Evolutionary conservation across 2,329 filamentous ascomycete species (phyloP), one percentile per base, ranked within the genome.

Genomic region (Thermoascus crustaceus): DNA sequence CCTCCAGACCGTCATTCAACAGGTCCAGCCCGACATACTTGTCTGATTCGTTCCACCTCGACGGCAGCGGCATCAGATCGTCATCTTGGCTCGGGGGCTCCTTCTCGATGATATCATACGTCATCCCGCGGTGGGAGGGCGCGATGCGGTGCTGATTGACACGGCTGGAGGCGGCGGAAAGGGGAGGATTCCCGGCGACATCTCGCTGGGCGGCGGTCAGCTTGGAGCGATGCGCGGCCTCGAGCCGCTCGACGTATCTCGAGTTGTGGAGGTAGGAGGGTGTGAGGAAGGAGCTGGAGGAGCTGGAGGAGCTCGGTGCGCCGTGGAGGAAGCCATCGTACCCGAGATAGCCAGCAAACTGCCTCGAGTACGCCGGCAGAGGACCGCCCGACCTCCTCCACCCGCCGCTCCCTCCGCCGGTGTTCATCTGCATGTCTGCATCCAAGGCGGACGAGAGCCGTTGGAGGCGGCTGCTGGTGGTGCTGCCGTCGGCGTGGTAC

Each of bases 101-200:
- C 45, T 84, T 79, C 64, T 95, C 89, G 48, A 93, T 80, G 41
- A 94, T 72, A 52, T 93, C 86, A 58, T 85, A 85, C 10, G 83
- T 78, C 64, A 93, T 76, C 13, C 85, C 87, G 35, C 83, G 74
- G 60, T 93, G 81, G 19, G 73, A 74, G 3, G 80, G 68, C 13
- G 73, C 64, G 51, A 78, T 73, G 55, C 64, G 64, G 57, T 74
- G 71, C 38, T 80, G 58, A 50, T 72, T 76, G 39, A 64, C 68
- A 55, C 67, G 73, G 58, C 71, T 77, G 31, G 70, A 69, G 42
- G 73, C 76, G 16, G 73, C 70, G 21, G 72, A 76, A 16, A 61
- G 50, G 1, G 54, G 45, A n/a, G 52, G 48, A 35, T 54, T 56
- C 3, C 52, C 48, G 11, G 54, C 39, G 44, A 72, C 72, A 48